Percentiles rank a stretch among this genome's conserved stretches.
These are phyloP conservation scores for Tylopilus sp. DNA, from an alignment of 768 basidiomycete genomes.

Conservation along the genomic window DNA sequence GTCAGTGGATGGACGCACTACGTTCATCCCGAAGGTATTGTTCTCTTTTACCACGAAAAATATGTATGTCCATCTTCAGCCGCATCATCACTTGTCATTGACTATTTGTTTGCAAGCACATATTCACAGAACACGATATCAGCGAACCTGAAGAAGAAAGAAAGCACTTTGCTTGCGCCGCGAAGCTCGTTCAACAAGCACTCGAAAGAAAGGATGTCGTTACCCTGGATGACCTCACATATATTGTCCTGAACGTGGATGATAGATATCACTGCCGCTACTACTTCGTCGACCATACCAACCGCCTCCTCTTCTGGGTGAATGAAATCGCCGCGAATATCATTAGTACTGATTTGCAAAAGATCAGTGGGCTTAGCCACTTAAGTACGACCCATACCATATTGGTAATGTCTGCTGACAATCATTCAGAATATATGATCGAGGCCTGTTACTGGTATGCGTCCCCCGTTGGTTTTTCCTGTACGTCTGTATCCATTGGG, in stretches of 20 bases:
- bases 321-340: background rate
- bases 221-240: conserved; percentile 7
- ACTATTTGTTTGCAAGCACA: conserved; percentile 8
- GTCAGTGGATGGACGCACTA: conserved; percentile 4
- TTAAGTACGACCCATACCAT: conserved; percentile 6
- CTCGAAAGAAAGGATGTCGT: background rate
- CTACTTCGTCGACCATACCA: conserved; percentile 17
- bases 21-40: conserved; percentile 14
- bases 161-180: conserved; percentile 2
- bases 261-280: conserved; percentile 1
- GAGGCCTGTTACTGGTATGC: conserved; percentile 15
- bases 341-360: conserved; percentile 2
- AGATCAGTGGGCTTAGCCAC: conserved; percentile 2
- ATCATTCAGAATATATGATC: conserved; percentile 10
- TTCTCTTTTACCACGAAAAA: conserved; percentile 13
- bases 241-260: conserved; percentile 13
- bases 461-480: background rate
- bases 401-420: background rate
- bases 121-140: too few relatives aligned
- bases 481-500: background rate
- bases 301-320: conserved; percentile 18
- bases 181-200: conserved; percentile 7
- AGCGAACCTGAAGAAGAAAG: conserved; percentile 3
- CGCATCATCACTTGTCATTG: background rate
- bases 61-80: conserved; percentile 1